Evolutionary conservation across 2,329 filamentous ascomycete genomes (phyloP).

Genomic region (Pseudogymnoascus sp.): DNA sequence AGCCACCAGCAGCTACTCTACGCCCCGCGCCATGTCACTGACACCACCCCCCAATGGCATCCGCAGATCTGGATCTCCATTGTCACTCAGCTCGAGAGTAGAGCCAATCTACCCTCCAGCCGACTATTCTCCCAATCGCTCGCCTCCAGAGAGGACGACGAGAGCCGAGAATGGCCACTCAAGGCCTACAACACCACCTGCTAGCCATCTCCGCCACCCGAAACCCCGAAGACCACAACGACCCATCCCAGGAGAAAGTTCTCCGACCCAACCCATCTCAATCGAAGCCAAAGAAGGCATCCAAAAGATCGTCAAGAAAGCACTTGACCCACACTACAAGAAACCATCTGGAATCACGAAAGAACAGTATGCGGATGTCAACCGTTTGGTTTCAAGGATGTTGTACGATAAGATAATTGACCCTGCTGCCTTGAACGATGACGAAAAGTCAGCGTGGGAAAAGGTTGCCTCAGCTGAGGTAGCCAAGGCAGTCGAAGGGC

Average conservation of each 20-base stretch:
- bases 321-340: constrained; percentile 70
- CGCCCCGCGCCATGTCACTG: constrained; percentile 56
- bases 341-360: constrained; percentile 69
- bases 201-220: constrained; percentile 19
- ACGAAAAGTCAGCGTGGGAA: constrained; percentile 62
- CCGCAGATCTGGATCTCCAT: constrained; percentile 54
- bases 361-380: constrained; percentile 87
- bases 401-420: constrained; percentile 60
- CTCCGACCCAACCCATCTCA: constrained; percentile 62
- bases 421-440: constrained; percentile 47
- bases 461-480: constrained; percentile 71
- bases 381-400: constrained; percentile 77
- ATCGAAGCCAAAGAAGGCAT: constrained; percentile 81
- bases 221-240: constrained; percentile 25
- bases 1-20: constrained; percentile 53
- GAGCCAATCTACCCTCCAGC: constrained; percentile 66
- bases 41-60: constrained; percentile 60
- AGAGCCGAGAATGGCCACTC: constrained; percentile 22
- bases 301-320: constrained; percentile 76
- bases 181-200: constrained; percentile 20
- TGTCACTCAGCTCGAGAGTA: constrained; percentile 61
- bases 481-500: constrained; percentile 56
- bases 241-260: constrained; percentile 42
- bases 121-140: constrained; percentile 60
- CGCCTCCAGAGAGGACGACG: constrained; percentile 30